Percentiles rank a stretch among this genome's conserved stretches.
Conservation (phyloP, 2,329 filamentous ascomycete species). For the Aspergillus sp. region DNA sequence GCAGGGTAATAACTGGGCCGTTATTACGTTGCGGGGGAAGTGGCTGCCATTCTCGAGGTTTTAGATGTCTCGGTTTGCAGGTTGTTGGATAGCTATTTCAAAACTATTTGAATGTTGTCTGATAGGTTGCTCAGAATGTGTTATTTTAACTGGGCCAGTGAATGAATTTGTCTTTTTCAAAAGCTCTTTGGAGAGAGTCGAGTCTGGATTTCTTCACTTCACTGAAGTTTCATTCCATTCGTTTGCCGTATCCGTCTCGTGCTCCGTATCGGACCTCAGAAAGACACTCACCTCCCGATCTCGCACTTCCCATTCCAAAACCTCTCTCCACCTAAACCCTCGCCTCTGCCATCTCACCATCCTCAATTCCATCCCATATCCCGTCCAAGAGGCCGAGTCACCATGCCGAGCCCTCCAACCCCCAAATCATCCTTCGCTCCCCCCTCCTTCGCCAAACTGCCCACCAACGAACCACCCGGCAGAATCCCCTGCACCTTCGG, state of each 20-base stretch:
- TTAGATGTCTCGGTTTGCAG: conserved; percentile 15
- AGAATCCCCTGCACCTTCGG: conserved; percentile 47
- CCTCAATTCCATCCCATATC: not conserved
- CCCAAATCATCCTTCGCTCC: not conserved
- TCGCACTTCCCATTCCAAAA: too few relatives aligned
- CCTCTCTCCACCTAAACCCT: too few relatives aligned
- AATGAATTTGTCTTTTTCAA: not conserved
- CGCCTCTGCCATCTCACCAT: not conserved
- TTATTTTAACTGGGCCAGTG: not conserved
- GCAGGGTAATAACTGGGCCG: conserved; percentile 76
- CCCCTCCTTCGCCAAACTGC: not conserved
- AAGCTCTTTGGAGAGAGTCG: not conserved
- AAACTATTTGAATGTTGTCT: not conserved
- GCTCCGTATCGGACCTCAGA: too few relatives aligned
- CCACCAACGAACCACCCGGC: conserved; percentile 13
- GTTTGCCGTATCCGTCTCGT: too few relatives aligned
- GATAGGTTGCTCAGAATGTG: not conserved
- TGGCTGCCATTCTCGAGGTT: conserved; percentile 61
- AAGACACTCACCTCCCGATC: too few relatives aligned
- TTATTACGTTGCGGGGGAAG: conserved; percentile 80
- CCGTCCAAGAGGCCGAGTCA: not conserved
- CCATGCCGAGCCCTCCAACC: not conserved
- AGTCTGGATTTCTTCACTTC: too few relatives aligned
- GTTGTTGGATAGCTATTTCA: not conserved
- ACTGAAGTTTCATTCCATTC: too few relatives aligned